Evolutionary conservation across 2,329 filamentous ascomycete genomes (phyloP).

Genomic region (Aspergillus fijiensis): DNA sequence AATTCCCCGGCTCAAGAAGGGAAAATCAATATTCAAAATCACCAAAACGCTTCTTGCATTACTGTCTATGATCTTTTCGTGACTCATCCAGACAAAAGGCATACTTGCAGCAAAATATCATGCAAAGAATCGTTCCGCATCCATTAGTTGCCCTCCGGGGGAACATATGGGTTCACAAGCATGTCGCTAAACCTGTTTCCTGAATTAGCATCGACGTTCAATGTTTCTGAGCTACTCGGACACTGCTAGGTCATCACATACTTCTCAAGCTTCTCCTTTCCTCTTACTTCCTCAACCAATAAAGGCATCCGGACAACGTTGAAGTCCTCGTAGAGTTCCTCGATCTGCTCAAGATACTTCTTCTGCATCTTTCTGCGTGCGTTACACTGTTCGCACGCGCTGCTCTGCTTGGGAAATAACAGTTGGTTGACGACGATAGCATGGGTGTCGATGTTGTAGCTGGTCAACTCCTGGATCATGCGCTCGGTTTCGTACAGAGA

Average conservation of each 20-base stretch:
- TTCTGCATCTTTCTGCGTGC: slow-evolving; percentile 96
- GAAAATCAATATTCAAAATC: neutral
- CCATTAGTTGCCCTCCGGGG: slow-evolving; percentile 38
- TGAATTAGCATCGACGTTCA: slow-evolving; percentile 16
- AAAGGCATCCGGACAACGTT: slow-evolving; percentile 98
- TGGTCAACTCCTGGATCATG: slow-evolving; percentile 97
- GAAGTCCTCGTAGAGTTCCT: slow-evolving; percentile 98
- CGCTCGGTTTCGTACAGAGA: slow-evolving; percentile 97
- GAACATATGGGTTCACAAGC: slow-evolving; percentile 50
- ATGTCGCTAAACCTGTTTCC: slow-evolving; percentile 49
- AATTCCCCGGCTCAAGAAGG: neutral
- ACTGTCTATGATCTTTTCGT: slow-evolving; percentile 42
- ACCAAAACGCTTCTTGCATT: slow-evolving; percentile 27
- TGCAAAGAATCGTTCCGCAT: slow-evolving; percentile 17
- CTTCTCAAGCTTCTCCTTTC: slow-evolving; percentile 88
- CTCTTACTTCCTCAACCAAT: slow-evolving; percentile 90
- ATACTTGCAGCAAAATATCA: slow-evolving; percentile 16
- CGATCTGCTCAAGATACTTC: slow-evolving; percentile 98
- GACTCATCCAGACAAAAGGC: slow-evolving; percentile 30
- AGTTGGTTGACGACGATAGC: slow-evolving; percentile 98
- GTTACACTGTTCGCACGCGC: slow-evolving; percentile 91
- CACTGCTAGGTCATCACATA: slow-evolving; percentile 44
- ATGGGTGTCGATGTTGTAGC: slow-evolving; percentile 93
- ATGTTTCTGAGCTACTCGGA: neutral
- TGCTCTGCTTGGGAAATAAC: slow-evolving; percentile 82